Evolutionary conservation across 2,329 filamentous ascomycete genomes (phyloP).

Genomic region (Fusarium sp.): DNA sequence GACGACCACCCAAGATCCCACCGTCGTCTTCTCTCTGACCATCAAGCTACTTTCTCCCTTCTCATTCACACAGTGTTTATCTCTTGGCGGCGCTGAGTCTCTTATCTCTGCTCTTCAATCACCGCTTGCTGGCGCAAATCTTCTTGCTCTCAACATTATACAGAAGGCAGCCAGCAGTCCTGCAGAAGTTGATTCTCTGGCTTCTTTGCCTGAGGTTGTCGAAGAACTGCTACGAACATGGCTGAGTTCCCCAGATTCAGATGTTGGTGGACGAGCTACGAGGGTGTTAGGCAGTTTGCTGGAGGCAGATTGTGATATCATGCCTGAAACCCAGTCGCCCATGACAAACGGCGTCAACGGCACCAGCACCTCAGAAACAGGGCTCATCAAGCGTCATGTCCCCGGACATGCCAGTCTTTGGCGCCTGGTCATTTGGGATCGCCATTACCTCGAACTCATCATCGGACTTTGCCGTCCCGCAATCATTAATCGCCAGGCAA

Average conservation of each 20-base stretch:
- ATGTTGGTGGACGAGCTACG: conserved; percentile 67
- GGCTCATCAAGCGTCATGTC: conserved; percentile 55
- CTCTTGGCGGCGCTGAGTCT: conserved; percentile 64
- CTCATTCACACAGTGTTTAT: conserved; percentile 64
- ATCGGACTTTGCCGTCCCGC: conserved; percentile 54
- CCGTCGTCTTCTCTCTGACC: conserved; percentile 65
- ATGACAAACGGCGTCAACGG: conserved; percentile 36
- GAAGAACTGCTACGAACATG: conserved; percentile 64
- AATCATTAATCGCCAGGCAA: conserved; percentile 55
- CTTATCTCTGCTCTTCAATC: conserved; percentile 67
- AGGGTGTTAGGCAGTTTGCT: conserved; percentile 67
- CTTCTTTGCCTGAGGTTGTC: conserved; percentile 63
- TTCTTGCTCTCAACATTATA: conserved; percentile 69
- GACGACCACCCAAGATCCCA: conserved; percentile 64
- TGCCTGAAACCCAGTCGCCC: conserved; percentile 44
- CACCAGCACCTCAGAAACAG: conserved; percentile 50
- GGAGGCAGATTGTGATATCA: conserved; percentile 65
- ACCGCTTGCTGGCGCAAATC: conserved; percentile 67
- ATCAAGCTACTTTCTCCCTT: conserved; percentile 69
- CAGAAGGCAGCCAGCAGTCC: conserved; percentile 66
- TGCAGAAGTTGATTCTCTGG: conserved; percentile 64
- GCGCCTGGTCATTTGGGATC: conserved; percentile 64
- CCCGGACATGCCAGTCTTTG: conserved; percentile 68
- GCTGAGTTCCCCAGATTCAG: conserved; percentile 66
- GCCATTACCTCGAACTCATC: conserved; percentile 61